Base-by-base conservation (phyloP, 2,329 filamentous ascomycete species). In the Bisporella sp. region DNA sequence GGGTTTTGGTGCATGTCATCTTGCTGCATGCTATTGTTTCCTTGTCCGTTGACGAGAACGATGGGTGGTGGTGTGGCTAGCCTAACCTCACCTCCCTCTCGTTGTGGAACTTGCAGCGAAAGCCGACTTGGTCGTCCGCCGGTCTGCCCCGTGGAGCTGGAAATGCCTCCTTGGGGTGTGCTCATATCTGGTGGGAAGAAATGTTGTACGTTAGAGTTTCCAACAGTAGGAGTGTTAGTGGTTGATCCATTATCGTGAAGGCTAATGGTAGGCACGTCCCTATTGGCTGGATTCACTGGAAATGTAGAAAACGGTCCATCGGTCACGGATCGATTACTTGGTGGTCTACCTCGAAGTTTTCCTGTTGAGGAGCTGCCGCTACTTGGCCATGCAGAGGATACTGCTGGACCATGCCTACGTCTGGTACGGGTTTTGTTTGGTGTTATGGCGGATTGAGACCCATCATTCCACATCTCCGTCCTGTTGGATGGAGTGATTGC, bases 311-410 rank as follows among this genome's bases (percentile, higher is more conserved):
- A 87, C 1, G 85, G 81, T 0, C 81, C 81, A 55, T 87, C 82
- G 11, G 79, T 74, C 0, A 76, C 74, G n/a, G 75, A 77, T 30
- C 82, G 78, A 59, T 85, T 87, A 50, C 83, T 86, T 0, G 89
- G 88, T 41, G 91, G 91, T 52, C 91, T 76, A 5, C 91, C 90
- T 57, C 90, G 76, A 11, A 86, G 75, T 65, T 91, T 95, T 2
- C 85, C 84, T 4, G 76, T 79, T 1, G 79, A 71, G 9, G 81
- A 74, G 39, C 76, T 73, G 12, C 79, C 79, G 52, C 77, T 80
- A 55, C 81, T 81, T 49, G 85, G 82, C 91, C 91, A 96, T 1
- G 91, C 91, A 7, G 90, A 96, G 1, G 90, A 96, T 0, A 96
- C 89, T 5, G 88, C 89, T 0, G 89, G 87, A 0, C 90, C 90